Base-by-base conservation (phyloP, 306 rosid species). In the Fagus crenata region DNA sequence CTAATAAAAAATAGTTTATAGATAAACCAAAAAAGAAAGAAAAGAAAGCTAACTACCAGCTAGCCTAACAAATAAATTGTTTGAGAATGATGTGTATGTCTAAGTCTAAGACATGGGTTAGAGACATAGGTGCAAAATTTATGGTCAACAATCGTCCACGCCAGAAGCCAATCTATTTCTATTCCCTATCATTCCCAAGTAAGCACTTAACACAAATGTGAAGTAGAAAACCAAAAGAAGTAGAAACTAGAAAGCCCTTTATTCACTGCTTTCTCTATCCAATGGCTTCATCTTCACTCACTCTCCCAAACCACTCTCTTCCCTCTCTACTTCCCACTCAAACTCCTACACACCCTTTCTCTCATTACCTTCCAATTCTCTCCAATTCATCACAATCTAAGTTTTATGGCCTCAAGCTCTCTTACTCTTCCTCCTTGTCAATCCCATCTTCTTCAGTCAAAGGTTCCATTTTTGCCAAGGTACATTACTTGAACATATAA, bases 131-230 rank as follows among this genome's bases (percentile, higher is more conserved):
- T 22, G 28, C 1, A 17, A 65, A 49, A 53, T 67, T n/a, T 75
- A 83, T 81, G 92, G 93, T 81, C 74, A 77, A 86, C 75, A 87
- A 71, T 87, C 12, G 83, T 84, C 93, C 93, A 91, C 92, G 90
- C 82, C 61, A 78, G 49, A 75, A 43, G 70, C 65, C 76, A 81
- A 70, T 85, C 86, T 51, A 82, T 81, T 81, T 78, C 74, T 15
- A 32, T 46, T 32, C 32, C 71, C 72, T 22, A 3, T 69, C 36
- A 32, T 22, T 67, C 58, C 56, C 83, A 40, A 1, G n/a, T 33
- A 42, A 51, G 41, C 63, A 8, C 56, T 22, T 22, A 2, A 35
- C 32, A 49, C 75, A 42, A 4, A 13, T 49, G 59, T 69, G 4
- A 53, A 31, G 8, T 14, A 8, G 15, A 31, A 22, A 13, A 35